phyloP scores from a whole-genome alignment of 306 rosid genomes.

The Begonia loranthoides region DNA sequence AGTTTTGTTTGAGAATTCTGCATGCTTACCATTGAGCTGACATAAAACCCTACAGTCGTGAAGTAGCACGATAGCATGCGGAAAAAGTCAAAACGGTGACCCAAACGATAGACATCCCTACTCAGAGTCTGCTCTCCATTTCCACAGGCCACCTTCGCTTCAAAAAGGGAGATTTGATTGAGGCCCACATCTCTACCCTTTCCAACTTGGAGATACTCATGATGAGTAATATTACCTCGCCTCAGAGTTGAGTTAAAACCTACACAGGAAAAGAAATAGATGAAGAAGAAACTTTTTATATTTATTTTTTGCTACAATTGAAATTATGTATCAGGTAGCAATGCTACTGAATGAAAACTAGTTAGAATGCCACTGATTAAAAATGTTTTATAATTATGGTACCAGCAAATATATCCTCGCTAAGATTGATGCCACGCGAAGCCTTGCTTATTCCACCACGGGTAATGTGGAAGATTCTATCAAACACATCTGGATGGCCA shows the following conservation, averaged over 20 bases:
- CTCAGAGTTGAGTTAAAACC: constrained; percentile 88
- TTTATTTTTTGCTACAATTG: not conserved
- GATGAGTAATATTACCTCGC: constrained; percentile 91
- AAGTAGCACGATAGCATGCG: constrained; percentile 89
- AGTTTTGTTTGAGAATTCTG: constrained; percentile 4
- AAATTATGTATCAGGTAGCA: constrained; percentile 5
- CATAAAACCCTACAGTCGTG: constrained; percentile 76
- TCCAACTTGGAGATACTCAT: constrained; percentile 94
- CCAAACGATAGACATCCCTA: constrained; percentile 86
- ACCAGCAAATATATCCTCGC: constrained; percentile 99
- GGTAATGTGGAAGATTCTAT: constrained; percentile 91
- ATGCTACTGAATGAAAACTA: too few relatives aligned
- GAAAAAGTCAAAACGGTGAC: constrained; percentile 96
- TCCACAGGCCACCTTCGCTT: constrained; percentile 96
- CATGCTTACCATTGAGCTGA: constrained; percentile 71
- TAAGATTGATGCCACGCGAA: constrained; percentile 83
- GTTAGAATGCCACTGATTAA: too few relatives aligned
- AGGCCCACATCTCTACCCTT: constrained; percentile 98
- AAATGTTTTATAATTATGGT: constrained; percentile 7
- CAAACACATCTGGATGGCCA: constrained; percentile 97
- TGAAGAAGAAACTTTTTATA: constrained; percentile 6
- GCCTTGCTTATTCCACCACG: constrained; percentile 99
- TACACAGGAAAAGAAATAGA: constrained; percentile 13
- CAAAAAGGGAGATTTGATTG: constrained; percentile 91
- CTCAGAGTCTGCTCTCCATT: constrained; percentile 90